phyloP scores from a whole-genome alignment of 768 basidiomycete species.

The Termitomyces sp. region DNA sequence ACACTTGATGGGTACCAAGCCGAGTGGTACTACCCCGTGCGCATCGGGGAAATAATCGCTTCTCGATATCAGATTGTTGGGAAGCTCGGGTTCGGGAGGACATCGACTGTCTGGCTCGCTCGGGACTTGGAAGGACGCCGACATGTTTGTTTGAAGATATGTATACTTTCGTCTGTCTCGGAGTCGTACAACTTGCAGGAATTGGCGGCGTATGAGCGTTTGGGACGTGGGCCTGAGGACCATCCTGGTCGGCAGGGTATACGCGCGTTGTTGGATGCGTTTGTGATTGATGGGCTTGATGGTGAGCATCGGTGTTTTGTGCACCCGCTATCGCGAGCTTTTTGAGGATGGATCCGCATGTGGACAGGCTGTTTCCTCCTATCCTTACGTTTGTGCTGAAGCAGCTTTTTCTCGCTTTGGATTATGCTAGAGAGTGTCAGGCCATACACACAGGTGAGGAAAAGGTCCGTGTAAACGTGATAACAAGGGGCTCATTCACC shows the following conservation, averaged over 20 bases:
- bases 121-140: slow-evolving; percentile 16
- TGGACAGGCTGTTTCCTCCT: neutral
- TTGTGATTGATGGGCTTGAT: neutral
- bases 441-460: slow-evolving; percentile 15
- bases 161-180: neutral
- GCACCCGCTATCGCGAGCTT: neutral
- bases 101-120: slow-evolving; percentile 15
- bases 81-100: slow-evolving; percentile 26
- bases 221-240: neutral
- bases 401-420: slow-evolving; percentile 10
- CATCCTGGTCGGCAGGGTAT: neutral
- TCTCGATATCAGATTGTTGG: slow-evolving; percentile 24
- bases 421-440: slow-evolving; percentile 10
- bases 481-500: neutral
- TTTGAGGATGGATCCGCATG: neutral
- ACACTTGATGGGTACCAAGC: slow-evolving; percentile 15
- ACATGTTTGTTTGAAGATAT: slow-evolving; percentile 13
- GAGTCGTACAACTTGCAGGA: neutral
- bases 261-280: neutral
- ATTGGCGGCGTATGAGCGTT: neutral
- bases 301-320: neutral
- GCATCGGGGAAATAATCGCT: slow-evolving; percentile 24
- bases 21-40: slow-evolving; percentile 23
- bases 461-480: neutral
- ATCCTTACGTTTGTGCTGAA: neutral